Evolutionary conservation across 108 stramenopile species (phyloP).

Genomic region (Aurantiochytrium sp.): DNA sequence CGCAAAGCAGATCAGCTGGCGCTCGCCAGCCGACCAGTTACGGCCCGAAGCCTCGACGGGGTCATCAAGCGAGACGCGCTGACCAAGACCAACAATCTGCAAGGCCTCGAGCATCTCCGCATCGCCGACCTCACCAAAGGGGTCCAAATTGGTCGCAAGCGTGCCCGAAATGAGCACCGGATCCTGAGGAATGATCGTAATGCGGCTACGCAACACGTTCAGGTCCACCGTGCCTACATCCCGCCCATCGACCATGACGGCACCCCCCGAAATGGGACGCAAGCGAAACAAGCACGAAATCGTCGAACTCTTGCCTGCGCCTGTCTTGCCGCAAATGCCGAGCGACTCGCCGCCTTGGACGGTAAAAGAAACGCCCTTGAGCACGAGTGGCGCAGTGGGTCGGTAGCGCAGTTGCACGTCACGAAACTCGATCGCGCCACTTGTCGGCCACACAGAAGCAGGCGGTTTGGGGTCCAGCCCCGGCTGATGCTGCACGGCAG

Average conservation of each 20-base stretch:
- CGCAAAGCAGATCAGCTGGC: slow-evolving; percentile 53
- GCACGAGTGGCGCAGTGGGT: slow-evolving; percentile 66
- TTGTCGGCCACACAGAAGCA: slow-evolving; percentile 53
- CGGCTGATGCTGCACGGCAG: neutral
- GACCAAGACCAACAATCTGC: slow-evolving; percentile 15
- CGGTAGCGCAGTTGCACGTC: slow-evolving; percentile 67
- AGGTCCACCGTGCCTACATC: slow-evolving; percentile 70
- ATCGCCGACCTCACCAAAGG: slow-evolving; percentile 49
- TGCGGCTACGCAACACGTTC: slow-evolving; percentile 63
- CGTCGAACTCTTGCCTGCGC: slow-evolving; percentile 56
- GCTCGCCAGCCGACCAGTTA: slow-evolving; percentile 43
- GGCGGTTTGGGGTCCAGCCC: neutral
- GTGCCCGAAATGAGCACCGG: slow-evolving; percentile 85
- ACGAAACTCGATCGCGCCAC: slow-evolving; percentile 63
- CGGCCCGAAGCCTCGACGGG: slow-evolving; percentile 30
- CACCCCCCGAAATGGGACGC: slow-evolving; percentile 65
- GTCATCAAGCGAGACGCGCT: slow-evolving; percentile 20
- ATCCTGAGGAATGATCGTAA: slow-evolving; percentile 85
- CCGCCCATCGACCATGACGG: slow-evolving; percentile 72
- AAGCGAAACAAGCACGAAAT: slow-evolving; percentile 67
- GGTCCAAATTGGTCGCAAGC: slow-evolving; percentile 84
- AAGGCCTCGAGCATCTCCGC: slow-evolving; percentile 49
- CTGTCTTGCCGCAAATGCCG: slow-evolving; percentile 70
- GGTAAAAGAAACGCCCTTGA: slow-evolving; percentile 66
- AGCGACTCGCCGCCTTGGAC: slow-evolving; percentile 66